A percentile compares a stretch with the other conserved stretches of the same genome.
Conservation (phyloP, 192 early-diverging fungal species). For the Hyaloraphidium curvatum region DNA sequence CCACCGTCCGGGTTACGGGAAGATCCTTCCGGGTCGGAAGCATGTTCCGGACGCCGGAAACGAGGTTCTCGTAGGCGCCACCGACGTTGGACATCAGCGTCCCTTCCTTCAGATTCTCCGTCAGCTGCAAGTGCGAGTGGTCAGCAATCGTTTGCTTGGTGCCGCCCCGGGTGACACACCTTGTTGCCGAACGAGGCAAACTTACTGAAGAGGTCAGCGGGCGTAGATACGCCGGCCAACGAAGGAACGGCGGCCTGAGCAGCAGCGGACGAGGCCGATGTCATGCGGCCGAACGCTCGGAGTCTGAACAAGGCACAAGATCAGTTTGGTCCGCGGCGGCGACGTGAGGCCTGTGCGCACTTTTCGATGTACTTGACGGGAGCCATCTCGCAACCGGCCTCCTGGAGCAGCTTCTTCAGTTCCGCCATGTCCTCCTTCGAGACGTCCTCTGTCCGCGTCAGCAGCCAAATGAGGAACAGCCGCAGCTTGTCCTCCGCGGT, state of each 20-base stretch:
- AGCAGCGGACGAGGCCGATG: slow-evolving; percentile 23
- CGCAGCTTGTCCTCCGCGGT: slow-evolving; percentile 73
- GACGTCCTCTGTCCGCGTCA: slow-evolving; percentile 46
- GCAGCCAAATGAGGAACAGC: slow-evolving; percentile 70
- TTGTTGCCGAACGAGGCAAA: slow-evolving; percentile 53
- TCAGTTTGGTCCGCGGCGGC: no score
- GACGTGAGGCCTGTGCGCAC: no score
- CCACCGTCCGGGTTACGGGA: slow-evolving; percentile 65
- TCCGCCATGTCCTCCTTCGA: slow-evolving; percentile 66
- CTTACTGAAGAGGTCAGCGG: slow-evolving; percentile 31
- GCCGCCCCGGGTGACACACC: slow-evolving; percentile 16
- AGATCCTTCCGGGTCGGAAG: slow-evolving; percentile 78
- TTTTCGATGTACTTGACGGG: slow-evolving; percentile 71
- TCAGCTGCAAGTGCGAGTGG: slow-evolving; percentile 19
- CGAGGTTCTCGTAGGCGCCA: slow-evolving; percentile 25
- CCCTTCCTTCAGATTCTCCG: slow-evolving; percentile 45
- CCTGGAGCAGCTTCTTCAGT: slow-evolving; percentile 51
- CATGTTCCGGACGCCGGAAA: slow-evolving; percentile 85
- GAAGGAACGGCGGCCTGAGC: slow-evolving; percentile 20
- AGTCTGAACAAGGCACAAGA: slow-evolving; percentile 19
- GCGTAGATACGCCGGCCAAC: no score
- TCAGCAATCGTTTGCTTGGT: slow-evolving; percentile 6
- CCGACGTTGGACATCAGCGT: slow-evolving; percentile 51
- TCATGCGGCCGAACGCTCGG: slow-evolving; percentile 39
- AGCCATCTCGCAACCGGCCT: slow-evolving; percentile 51